Base-by-base conservation (phyloP, 169 alveolate species). In the Babesia ovata region DNA sequence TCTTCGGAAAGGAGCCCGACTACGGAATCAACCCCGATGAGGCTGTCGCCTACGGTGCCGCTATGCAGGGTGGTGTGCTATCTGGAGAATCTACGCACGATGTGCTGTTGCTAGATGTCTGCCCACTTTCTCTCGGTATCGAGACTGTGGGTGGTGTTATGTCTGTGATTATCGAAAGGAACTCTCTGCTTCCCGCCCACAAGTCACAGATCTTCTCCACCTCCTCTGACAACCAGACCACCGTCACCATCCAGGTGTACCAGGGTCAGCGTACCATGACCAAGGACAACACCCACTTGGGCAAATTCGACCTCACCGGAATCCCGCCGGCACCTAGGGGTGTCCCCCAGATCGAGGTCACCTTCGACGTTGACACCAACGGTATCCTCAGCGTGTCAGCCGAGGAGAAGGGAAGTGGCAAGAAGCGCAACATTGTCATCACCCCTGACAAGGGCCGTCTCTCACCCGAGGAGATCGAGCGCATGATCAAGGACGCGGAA, bases 241-340 rank as follows among this genome's bases (percentile, higher is more conserved):
- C 98, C 42, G 99, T 97, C 39, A 92, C 97, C 72, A 96, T 97
- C 74, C 95, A 94, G 70, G 98, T 96, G 69, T 97, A 93, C 83
- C 99, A 97, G 89, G 99, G 99, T 19, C 99, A 97, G 88, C 94
- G 99, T 70, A 94, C 99, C 44, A 85, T 97, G 95, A 95, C 98
- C 45, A 96, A 97, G 93, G 99, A 97, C 88, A 96, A 96, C 90
- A 97, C 96, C 84, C 91, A 91, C 42, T 94, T 97, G 58, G 75
- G 99, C 66, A 95, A 96, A 75, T 97, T 97, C 81, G 99, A 97
- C 89, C 90, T 97, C 42, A 91, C 97, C 63, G 99, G 98, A 28
- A 93, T 93, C 49, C 98, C 98, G 61, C 98, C 97, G 29, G 97
- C 99, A 21, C 97, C 97, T 29, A 93, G 99, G 85, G 99, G 98